Evolutionary conservation across 768 basidiomycete genomes (phyloP).

Genomic region (Pisolithus microcarpus): DNA sequence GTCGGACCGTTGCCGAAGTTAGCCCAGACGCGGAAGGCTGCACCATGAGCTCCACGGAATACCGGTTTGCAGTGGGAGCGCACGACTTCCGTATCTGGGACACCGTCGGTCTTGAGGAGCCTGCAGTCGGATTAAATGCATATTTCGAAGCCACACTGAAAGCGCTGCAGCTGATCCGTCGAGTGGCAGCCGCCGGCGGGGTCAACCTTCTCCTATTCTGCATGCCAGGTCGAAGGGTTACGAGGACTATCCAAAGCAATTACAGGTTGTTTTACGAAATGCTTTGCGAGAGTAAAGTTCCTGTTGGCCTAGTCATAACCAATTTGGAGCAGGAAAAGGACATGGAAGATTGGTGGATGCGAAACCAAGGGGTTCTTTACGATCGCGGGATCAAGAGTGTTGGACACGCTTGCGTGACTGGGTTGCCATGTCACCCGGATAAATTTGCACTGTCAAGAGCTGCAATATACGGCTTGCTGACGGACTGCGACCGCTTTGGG

Average conservation of each 20-base stretch:
- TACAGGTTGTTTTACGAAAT: conserved; percentile 11
- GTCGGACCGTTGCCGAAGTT: conserved; percentile 11
- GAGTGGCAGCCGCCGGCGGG: conserved; percentile 2
- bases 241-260: conserved; percentile 2
- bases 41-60: conserved; percentile 17
- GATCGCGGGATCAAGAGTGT: neutral
- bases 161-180: neutral
- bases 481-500: neutral
- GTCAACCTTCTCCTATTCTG: conserved; percentile 14
- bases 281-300: conserved; percentile 9
- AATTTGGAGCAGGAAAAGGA: conserved; percentile 13
- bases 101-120: conserved; percentile 14
- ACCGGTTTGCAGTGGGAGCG: neutral
- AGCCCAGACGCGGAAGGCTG: conserved; percentile 20
- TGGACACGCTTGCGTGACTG: neutral
- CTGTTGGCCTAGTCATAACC: conserved; percentile 12
- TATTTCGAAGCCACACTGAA: neutral
- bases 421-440: neutral
- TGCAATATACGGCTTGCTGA: neutral
- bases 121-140: neutral
- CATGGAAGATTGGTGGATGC: conserved; percentile 28
- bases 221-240: conserved; percentile 7
- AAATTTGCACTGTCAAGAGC: neutral
- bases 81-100: conserved; percentile 12
- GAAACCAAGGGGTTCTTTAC: neutral